Base-by-base conservation (phyloP, 352 stramenopile genomes). In the Globisporangium nunn region DNA sequence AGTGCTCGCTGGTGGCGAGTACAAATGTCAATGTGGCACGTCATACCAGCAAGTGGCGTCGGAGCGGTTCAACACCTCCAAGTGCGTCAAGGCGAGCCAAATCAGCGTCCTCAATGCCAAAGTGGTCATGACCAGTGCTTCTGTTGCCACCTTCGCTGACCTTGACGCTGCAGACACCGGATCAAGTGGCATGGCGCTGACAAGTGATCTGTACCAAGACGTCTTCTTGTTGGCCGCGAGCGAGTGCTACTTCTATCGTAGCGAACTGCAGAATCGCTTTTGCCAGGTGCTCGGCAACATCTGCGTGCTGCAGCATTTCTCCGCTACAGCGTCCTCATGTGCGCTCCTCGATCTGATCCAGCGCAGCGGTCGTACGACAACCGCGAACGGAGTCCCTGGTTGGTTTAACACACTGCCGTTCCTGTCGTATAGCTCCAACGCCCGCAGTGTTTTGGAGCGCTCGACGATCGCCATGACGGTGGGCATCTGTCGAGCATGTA, bases 281-380 rank as follows among this genome's bases (percentile, higher is more conserved):
- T 98, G 93, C 54, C 91, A 98, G 63, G 70, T 74, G 5, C 75
- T 98, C 6, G 86, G 82, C 11, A 98, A 98, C 61, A 59, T 98
- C 14, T 98, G 95, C 54, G 91, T 97, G 7, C 61, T 98, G n/a
- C 83, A 94, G 57, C 81, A 97, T 61, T 96, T 98, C 58, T 67
- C 82, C 29, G 60, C 78, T 23, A 61, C 64, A 1, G 58, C 72
- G 6, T 49, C 74, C 6, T 76, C 88, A 0, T 98, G 93, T 53
- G 68, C 68, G 23, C 58, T 97, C 6, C 76, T 96, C 46, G 59
- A 85, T 7, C 62, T 81, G 4, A 87, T 97, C 56, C 76, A 88
- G 59, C 72, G 69, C 39, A 82, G 65, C 31, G 73, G 75, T 1
- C 71, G 74, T 37, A 67, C 61, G 8, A 70, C 74, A 18, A 75